Conservation (phyloP, 2,329 filamentous ascomycete genomes). For the Cladophialophora carrionii region DNA sequence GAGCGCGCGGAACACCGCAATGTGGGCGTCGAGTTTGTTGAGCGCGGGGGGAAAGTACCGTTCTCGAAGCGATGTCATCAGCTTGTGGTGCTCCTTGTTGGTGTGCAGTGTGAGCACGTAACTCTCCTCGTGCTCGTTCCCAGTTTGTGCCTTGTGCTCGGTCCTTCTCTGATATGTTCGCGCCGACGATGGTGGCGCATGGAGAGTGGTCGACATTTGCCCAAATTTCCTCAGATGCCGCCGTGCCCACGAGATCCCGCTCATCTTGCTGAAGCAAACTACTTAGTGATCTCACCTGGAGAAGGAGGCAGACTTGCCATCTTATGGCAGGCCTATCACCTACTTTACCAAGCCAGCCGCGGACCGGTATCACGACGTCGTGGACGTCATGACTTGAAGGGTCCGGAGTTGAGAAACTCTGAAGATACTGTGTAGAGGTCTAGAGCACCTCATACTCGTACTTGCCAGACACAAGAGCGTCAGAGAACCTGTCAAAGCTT, state of each 20-base stretch:
- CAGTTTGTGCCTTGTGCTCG: constrained; percentile 18
- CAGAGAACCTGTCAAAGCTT: no score
- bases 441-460: no score
- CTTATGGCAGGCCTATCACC: no score
- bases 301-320: no score
- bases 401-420: no score
- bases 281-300: no score
- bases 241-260: background rate
- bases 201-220: background rate
- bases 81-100: constrained; percentile 29
- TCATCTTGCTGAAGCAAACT: no score
- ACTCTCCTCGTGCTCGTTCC: constrained; percentile 17
- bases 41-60: constrained; percentile 35
- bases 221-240: background rate
- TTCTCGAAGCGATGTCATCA: constrained; percentile 34
- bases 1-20: constrained; percentile 39
- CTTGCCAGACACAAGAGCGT: no score
- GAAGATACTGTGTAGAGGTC: no score
- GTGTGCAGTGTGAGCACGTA: constrained; percentile 38
- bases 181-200: background rate
- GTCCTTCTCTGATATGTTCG: constrained; percentile 7
- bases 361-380: no score
- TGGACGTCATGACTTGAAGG: no score
- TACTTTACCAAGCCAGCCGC: no score
- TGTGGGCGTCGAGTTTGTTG: constrained; percentile 38